Evolutionary conservation across 1,284 basidiomycete species (phyloP).

Genomic region (Athelia sp.): DNA sequence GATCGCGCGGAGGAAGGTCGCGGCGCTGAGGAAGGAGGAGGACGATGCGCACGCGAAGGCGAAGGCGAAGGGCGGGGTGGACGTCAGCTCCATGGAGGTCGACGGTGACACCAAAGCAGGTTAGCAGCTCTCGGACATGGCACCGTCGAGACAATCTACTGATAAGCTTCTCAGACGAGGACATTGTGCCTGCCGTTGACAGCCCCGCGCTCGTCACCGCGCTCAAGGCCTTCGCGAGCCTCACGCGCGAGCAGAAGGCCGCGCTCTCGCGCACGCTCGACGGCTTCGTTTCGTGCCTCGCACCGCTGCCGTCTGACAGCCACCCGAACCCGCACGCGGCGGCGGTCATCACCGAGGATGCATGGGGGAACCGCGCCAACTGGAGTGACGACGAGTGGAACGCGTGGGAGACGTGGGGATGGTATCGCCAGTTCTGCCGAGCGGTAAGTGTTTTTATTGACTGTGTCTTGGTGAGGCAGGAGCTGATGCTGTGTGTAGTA

Average conservation of each 20-base stretch:
- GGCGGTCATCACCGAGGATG: slow-evolving; percentile 49
- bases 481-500: slow-evolving; percentile 61
- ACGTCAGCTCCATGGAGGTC: slow-evolving; percentile 56
- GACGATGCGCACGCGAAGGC: slow-evolving; percentile 76
- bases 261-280: slow-evolving; percentile 64
- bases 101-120: slow-evolving; percentile 61
- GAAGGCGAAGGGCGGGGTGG: slow-evolving; percentile 50
- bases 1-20: slow-evolving; percentile 69
- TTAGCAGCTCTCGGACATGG: slow-evolving; percentile 16
- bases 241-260: slow-evolving; percentile 69
- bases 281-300: slow-evolving; percentile 64
- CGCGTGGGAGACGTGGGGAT: slow-evolving; percentile 81
- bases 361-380: slow-evolving; percentile 64
- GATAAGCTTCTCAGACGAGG: background rate
- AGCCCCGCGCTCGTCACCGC: slow-evolving; percentile 65
- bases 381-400: slow-evolving; percentile 74
- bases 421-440: slow-evolving; percentile 83
- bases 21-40: slow-evolving; percentile 76
- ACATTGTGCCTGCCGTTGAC: slow-evolving; percentile 38
- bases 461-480: slow-evolving; percentile 4
- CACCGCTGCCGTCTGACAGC: slow-evolving; percentile 31
- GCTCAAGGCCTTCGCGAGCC: slow-evolving; percentile 64
- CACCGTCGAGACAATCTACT: background rate
- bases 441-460: slow-evolving; percentile 40
- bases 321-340: slow-evolving; percentile 41